Evolutionary conservation across 495 filamentous ascomycete species (phyloP).

Genomic region (Penicillium cataractarum): DNA sequence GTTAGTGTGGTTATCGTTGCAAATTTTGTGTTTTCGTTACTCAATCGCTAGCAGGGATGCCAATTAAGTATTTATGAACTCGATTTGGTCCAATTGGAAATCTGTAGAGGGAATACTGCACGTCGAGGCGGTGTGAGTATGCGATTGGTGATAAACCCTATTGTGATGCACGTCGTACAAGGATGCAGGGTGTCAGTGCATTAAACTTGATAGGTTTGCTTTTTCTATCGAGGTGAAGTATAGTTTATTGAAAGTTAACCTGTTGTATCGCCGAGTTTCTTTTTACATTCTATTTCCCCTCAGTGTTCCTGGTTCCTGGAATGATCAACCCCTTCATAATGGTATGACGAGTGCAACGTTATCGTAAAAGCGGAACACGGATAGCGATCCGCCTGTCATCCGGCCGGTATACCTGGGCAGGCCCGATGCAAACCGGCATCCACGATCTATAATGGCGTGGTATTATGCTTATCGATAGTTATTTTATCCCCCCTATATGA

Average conservation of each 20-base stretch:
- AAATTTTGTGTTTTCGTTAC: neutral
- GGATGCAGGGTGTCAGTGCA: neutral
- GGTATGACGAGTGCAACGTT: neutral
- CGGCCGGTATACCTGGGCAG: constrained; percentile 29
- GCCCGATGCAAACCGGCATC: constrained; percentile 26
- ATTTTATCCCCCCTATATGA: constrained; percentile 6
- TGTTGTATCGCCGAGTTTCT: neutral
- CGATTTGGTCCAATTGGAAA: neutral
- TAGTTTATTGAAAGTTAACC: neutral
- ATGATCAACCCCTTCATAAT: neutral
- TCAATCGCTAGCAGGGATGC: neutral
- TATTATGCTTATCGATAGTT: constrained; percentile 4
- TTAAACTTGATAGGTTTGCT: neutral
- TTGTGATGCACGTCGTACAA: neutral
- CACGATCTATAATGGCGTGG: constrained; percentile 10
- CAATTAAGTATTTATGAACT: neutral
- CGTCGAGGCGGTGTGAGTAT: neutral
- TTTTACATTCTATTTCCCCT: neutral
- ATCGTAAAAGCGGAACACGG: constrained; percentile 22
- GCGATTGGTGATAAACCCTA: neutral
- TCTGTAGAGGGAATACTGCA: neutral
- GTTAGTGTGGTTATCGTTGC: neutral
- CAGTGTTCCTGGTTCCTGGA: neutral
- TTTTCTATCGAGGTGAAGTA: neutral
- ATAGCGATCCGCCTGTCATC: constrained; percentile 27